Evolutionary conservation across 352 stramenopile species (phyloP).

Genomic region (Globisporangium cylindrosporum): DNA sequence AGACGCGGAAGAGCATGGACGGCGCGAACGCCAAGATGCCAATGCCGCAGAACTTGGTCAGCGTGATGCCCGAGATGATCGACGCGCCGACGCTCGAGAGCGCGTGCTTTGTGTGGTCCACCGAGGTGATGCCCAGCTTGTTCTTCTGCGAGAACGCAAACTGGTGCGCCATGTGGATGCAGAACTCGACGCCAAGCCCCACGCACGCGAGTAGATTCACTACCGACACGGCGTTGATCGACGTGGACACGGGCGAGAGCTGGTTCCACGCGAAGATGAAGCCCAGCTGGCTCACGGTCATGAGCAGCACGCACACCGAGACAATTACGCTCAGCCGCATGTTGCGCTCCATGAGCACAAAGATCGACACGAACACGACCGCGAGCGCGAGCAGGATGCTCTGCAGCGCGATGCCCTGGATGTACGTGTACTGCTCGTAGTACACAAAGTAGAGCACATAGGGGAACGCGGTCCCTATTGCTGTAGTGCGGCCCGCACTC

Average conservation of each 20-base stretch:
- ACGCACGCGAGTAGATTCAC: conserved; percentile 88
- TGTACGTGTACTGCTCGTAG: conserved; percentile 92
- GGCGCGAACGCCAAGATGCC: conserved; percentile 86
- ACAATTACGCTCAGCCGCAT: conserved; percentile 66
- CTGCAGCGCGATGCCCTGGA: conserved; percentile 85
- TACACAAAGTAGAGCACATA: conserved; percentile 91
- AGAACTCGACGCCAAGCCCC: conserved; percentile 89
- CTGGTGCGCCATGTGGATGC: conserved; percentile 81
- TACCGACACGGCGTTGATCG: conserved; percentile 89
- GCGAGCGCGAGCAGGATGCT: conserved; percentile 79
- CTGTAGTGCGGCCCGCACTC: conserved; percentile 18
- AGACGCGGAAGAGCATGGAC: conserved; percentile 90
- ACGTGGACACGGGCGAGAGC: conserved; percentile 47
- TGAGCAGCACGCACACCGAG: conserved; percentile 73
- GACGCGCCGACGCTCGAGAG: conserved; percentile 75
- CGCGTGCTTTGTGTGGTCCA: conserved; percentile 73
- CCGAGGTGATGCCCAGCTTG: conserved; percentile 38
- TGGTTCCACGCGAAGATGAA: conserved; percentile 84
- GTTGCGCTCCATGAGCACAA: conserved; percentile 73
- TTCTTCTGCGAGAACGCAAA: conserved; percentile 68
- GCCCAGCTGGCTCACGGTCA: conserved; percentile 73
- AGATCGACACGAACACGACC: conserved; percentile 76
- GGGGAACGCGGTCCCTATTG: conserved; percentile 54
- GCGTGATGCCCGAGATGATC: conserved; percentile 89
- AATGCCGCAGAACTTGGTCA: conserved; percentile 91